Evolutionary conservation across 129 eudicot species (phyloP), one percentile per base, ranked within the genome.

Genomic region (Flaveria brownii): DNA sequence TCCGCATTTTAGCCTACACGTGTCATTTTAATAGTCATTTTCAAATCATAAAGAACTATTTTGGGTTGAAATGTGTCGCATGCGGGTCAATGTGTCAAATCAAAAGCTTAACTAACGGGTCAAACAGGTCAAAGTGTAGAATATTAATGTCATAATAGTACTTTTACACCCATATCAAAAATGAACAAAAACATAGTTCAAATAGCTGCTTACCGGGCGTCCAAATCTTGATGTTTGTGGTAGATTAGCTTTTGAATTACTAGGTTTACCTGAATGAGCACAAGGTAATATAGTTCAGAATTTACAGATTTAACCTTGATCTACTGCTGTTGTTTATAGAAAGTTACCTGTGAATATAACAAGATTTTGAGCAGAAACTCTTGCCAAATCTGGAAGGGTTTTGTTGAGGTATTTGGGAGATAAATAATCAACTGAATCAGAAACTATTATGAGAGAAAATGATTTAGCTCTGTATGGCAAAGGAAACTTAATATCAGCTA

Each of bases 1-100:
- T 88, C 62, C 96, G 82, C 93, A 84, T 88, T 86, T 90, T 90
- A 20, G 96, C 96, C 96, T 90, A 84, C 47, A 80, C n/a, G 70
- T 26, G 61, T n/a, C 26, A 61, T 42, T 13, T 57, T 65, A 61
- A 56, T 59, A 1, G 30, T 84, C 52, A 81, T 13, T 69, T 71
- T 73, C 47, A 60, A 64, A 62, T 70, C 41, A 55, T 73, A 22
- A 20, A 28, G 17, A 70, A 60, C 67, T 15, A n/a, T 2, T 55
- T 1, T 5, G 25, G 10, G 64, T 57, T 57, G 64, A 10, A 22
- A 20, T 10, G 23, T 68, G 45, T 45, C 12, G 26, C 56, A 68
- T 43, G 12, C 54, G 20, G n/a, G 55, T 18, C 25, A 22, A 10
- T 49, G 16, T 47, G 9, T 1, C 60, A 16, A 54, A 54, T 54